Base-by-base conservation (phyloP, 345 rosid genomes). In the Rhodomyrtus tomentosa region DNA sequence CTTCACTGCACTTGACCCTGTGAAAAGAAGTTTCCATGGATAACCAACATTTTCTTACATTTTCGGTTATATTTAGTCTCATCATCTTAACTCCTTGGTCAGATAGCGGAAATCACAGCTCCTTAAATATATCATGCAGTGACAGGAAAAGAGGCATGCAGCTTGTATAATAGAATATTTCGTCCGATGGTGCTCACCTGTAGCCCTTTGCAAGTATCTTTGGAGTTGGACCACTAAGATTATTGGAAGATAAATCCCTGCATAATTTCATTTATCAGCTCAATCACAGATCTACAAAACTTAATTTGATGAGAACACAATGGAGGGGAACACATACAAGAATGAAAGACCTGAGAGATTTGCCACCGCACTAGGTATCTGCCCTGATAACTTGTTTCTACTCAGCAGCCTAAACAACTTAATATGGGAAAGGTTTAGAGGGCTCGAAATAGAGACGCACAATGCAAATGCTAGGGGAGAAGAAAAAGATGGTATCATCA, bases 201-300 rank as follows among this genome's bases (percentile, higher is more conserved):
- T 95, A 95, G 85, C 87, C 98, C 83, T 95, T 97, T 16, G 98
- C 99, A 84, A 91, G 88, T 83, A 95, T 95, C 83, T 87, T 95
- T 15, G 98, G 99, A 22, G 93, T 93, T 25, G 98, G 98, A 56
- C 98, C 98, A 27, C 98, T 97, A 38, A 95, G 95, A 91, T 97
- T 97, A 88, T 97, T 95, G 88, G 87, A 95, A 3, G 98, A 97
- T 54, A 97, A 91, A 88, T 97, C 99, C 94, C 99, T 95, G 89
- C 62, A 80, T 50, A 5, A 50, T 50, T 16, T 20, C 25, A 81
- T 81, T 53, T 27, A 51, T 81, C 42, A 27, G 83, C 25, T 14
- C 15, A 49, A 29, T 53, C 55, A 50, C 42, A 29, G 52, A 51
- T 27, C 22, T 6, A 38, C 22, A 81, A 81, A 40, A 3, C 50